phyloP scores from a whole-genome alignment of 2,329 filamentous ascomycete genomes.

The Aureobasidium sp. region DNA sequence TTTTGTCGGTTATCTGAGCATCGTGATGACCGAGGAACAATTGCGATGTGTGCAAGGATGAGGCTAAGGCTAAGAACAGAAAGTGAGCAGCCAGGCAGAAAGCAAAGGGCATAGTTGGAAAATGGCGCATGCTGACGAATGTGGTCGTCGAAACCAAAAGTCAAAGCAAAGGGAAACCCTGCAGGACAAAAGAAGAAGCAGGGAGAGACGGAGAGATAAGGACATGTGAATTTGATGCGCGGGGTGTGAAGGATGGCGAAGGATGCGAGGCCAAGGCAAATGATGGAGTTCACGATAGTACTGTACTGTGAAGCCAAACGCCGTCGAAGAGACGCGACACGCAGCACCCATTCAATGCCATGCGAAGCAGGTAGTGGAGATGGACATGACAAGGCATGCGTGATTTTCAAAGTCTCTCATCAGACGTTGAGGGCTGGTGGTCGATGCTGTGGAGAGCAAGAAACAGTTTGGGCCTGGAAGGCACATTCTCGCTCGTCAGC shows the following conservation, averaged over 20 bases:
- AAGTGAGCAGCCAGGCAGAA: background rate
- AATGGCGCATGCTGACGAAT: background rate
- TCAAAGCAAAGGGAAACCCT: background rate
- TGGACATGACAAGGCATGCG: background rate
- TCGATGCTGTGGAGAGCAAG: background rate
- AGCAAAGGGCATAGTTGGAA: background rate
- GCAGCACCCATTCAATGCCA: background rate
- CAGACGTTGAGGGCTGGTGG: background rate
- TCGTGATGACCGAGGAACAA: background rate
- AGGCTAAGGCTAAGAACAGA: background rate
- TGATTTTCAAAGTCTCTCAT: slow-evolving; percentile 4
- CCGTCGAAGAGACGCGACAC: background rate
- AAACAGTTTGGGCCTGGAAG: background rate
- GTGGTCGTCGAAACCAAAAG: background rate
- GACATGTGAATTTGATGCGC: background rate
- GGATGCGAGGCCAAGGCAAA: background rate
- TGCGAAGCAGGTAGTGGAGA: background rate
- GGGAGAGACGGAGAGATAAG: background rate
- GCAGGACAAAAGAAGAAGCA: background rate
- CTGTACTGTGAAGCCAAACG: background rate
- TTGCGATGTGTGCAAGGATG: background rate
- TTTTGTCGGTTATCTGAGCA: background rate
- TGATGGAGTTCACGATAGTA: background rate
- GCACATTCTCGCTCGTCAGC: background rate
- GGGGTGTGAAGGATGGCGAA: background rate